A percentile compares a stretch with the other conserved stretches of the same genome.
These are phyloP conservation scores for Wickerhamiella spandovensis DNA, from an alignment of 805 yeast genomes.

Conservation along the genomic window DNA sequence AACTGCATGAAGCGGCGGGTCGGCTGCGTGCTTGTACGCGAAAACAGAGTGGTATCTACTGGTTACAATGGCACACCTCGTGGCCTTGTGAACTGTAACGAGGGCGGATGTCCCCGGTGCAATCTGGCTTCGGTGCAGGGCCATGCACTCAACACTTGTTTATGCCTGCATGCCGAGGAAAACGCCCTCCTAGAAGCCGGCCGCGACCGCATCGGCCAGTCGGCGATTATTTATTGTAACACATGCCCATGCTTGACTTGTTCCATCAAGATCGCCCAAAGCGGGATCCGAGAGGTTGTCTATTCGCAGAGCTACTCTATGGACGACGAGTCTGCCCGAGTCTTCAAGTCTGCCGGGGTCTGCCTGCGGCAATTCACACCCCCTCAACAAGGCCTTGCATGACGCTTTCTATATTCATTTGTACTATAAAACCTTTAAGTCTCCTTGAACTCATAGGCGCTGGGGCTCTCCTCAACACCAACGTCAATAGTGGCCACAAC, in stretches of 20 bases:
- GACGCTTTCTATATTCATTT: too few species aligned
- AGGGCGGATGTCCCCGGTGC: slow-evolving; percentile 91
- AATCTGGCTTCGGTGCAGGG: slow-evolving; percentile 53
- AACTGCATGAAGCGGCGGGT: slow-evolving; percentile 97
- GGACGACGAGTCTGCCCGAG: slow-evolving; percentile 67
- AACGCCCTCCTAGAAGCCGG: slow-evolving; percentile 93
- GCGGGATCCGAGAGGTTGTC: slow-evolving; percentile 83
- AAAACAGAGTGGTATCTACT: slow-evolving; percentile 78
- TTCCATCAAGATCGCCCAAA: slow-evolving; percentile 85
- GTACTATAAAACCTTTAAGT: too few species aligned
- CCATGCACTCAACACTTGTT: slow-evolving; percentile 60
- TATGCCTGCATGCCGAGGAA: slow-evolving; percentile 95
- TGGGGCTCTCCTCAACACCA: slow-evolving; percentile 42
- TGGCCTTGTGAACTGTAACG: slow-evolving; percentile 74
- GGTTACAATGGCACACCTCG: slow-evolving; percentile 98
- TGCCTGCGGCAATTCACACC: slow-evolving; percentile 41
- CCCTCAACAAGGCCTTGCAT: neutral
- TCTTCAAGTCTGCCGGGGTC: slow-evolving; percentile 64
- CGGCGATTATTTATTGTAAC: slow-evolving; percentile 67
- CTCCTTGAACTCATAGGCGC: slow-evolving; percentile 43
- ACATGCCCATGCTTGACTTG: slow-evolving; percentile 96
- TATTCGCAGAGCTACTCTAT: slow-evolving; percentile 85
- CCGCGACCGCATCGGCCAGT: slow-evolving; percentile 58
- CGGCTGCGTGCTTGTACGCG: slow-evolving; percentile 88
- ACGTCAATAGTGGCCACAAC: slow-evolving; percentile 38